A percentile compares a stretch with the other conserved stretches of the same genome.
These are phyloP conservation scores for Fusarium tanahbumbuense DNA, from an alignment of 2,329 filamentous ascomycete species.

Conservation along the genomic window DNA sequence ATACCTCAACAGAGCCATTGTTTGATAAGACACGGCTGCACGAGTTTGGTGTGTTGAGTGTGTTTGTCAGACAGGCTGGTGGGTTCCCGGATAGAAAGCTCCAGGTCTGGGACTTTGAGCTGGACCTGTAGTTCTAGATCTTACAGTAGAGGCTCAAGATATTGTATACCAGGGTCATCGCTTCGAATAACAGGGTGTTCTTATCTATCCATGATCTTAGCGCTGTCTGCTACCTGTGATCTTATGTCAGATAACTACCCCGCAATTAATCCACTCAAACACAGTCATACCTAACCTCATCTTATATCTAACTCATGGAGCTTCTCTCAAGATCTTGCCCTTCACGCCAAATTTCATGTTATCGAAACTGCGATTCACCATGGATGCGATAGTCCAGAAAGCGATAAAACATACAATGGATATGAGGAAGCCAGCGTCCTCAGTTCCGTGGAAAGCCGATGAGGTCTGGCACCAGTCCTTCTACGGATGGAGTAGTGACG, in stretches of 20 bases:
- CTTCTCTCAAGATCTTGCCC: background rate
- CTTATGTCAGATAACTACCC: conserved; percentile 20
- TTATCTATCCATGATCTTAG: rapidly evolving
- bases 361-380: background rate
- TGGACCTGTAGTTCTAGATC: background rate
- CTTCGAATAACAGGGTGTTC: too few species aligned
- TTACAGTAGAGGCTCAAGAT: too few species aligned
- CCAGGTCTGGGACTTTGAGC: conserved; percentile 36
- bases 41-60: conserved; percentile 17
- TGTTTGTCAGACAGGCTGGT: conserved; percentile 26
- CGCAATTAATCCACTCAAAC: background rate
- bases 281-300: background rate
- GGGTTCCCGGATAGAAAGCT: conserved; percentile 24
- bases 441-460: conserved; percentile 1
- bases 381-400: background rate
- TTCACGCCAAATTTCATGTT: background rate
- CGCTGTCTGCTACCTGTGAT: background rate
- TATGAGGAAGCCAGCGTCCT: background rate
- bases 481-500: background rate
- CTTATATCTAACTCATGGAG: too few species aligned
- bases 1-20: conserved; percentile 26
- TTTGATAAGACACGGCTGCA: conserved; percentile 22
- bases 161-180: too few species aligned
- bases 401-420: background rate
- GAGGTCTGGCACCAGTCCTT: background rate